Percentiles rank a stretch among this genome's conserved stretches.
Evolutionary conservation across 192 early-diverging fungal genomes (phyloP).

Genomic region (Blastocladiella britannica): DNA sequence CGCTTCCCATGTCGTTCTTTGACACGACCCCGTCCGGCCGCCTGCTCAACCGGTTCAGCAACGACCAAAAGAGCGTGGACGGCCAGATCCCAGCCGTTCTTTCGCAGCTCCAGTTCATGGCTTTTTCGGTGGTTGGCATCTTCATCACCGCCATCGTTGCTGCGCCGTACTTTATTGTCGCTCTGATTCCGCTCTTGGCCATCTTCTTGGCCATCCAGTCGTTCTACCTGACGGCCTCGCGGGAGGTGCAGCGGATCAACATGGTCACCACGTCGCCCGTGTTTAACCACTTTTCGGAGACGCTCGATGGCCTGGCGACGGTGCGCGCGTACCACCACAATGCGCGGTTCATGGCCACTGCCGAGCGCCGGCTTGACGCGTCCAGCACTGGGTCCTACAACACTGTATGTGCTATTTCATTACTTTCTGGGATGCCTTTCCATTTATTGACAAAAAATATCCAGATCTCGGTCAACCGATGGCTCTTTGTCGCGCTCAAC

Average conservation of each 20-base stretch:
- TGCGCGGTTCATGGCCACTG: neutral
- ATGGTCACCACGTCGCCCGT: neutral
- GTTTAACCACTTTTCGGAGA: neutral
- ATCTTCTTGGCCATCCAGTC: neutral
- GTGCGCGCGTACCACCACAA: constrained; percentile 1
- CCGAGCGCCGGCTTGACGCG: constrained; percentile 1
- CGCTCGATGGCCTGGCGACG: neutral
- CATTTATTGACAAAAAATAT: no score
- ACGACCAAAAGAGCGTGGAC: constrained; percentile 1
- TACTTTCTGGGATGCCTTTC: no score
- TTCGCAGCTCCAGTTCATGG: neutral
- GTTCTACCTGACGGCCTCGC: neutral
- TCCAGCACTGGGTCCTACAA: no score
- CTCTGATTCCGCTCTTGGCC: constrained; percentile 4
- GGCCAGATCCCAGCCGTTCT: neutral
- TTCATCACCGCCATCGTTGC: constrained; percentile 6
- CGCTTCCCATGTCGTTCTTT: neutral
- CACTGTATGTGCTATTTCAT: no score
- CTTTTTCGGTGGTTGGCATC: constrained; percentile 6
- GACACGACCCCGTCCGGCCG: constrained; percentile 4
- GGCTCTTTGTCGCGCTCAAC: constrained; percentile 70
- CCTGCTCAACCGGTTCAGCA: constrained; percentile 3
- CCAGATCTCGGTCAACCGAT: constrained; percentile 61
- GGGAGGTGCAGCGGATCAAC: neutral
- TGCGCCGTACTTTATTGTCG: constrained; percentile 5